Evolutionary conservation across 768 basidiomycete genomes (phyloP).

Genomic region (Suillus alpinus): DNA sequence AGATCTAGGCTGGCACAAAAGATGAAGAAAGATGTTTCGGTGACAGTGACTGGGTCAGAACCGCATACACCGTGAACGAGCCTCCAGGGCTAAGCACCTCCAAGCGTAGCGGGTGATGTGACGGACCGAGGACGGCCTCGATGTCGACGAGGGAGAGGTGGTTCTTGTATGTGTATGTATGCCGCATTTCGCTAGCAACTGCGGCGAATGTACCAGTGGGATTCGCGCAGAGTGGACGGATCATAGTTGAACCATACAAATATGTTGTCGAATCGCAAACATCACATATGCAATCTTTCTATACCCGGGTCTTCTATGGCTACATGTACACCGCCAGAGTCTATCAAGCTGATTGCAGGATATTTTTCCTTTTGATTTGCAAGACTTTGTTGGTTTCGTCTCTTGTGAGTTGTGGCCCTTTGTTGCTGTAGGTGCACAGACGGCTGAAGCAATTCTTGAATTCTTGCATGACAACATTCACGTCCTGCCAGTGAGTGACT

Average conservation of each 20-base stretch:
- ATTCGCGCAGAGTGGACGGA: background rate
- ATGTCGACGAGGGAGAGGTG: conserved; percentile 67
- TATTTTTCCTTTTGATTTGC: too few species aligned
- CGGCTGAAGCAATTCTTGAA: too few species aligned
- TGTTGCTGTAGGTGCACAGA: too few species aligned
- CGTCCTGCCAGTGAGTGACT: too few species aligned
- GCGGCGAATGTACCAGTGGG: background rate
- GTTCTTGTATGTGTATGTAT: conserved; percentile 67
- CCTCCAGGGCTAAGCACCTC: conserved; percentile 76
- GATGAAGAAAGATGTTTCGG: background rate
- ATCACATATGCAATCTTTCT: background rate
- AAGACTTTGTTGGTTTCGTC: too few species aligned
- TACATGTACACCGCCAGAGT: background rate
- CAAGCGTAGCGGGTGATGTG: conserved; percentile 33
- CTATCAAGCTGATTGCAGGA: too few species aligned
- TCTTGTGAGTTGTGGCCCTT: too few species aligned
- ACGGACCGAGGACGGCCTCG: conserved; percentile 59
- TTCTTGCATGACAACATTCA: too few species aligned
- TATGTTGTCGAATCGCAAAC: background rate
- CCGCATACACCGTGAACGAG: conserved; percentile 72
- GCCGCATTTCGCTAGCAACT: background rate
- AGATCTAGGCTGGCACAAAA: background rate
- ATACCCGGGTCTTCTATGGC: background rate
- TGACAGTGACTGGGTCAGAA: conserved; percentile 34
- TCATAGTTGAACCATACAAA: background rate